Evolutionary conservation across 805 yeast genomes (phyloP), one percentile per base, ranked within the genome.

Genomic region (Blastobotrys americana): DNA sequence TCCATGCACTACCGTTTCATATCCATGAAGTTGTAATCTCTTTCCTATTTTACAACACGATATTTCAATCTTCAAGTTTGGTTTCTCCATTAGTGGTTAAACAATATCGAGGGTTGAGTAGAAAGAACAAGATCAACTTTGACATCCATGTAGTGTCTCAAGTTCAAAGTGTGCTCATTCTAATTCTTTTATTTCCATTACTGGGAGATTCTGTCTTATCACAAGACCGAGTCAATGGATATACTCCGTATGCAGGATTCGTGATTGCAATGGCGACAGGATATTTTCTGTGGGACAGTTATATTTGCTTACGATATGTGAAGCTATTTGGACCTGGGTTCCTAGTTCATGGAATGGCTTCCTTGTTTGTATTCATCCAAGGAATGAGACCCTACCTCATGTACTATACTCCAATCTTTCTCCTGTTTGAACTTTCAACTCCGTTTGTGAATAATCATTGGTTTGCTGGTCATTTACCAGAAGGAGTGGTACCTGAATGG

Each of bases 371-470:
- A 34, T 85, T 89, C 59, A 56, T 66, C 1, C 64, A 76, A 42
- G 71, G 86, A 1, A 70, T 84, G 48, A 61, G 70, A 25, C 96
- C 96, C 2, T 84, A 80, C 63, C 77, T 86, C 59, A 78, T 82
- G 63, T 82, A 88, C 41, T 82, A 84, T 78, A 74, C 84, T 21
- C 90, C 95, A 1, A 78, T 81, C 17, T 93, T 89, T 61, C 71
- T 93, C 55, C 61, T 84, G 41, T 93, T 84, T 64, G 98, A 93
- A 66, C 73, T 84, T 34, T 82, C 95, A 39, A 85, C 97, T 1
- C 97, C 97, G 5, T 93, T 93, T 65, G 96, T 93, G 50, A 94
- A 93, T 64, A 62, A 85, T 59, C 86, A 93, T 63, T 93, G 97
- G 96, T 89, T 82, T 63, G 80, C 87, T 27, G 73, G 83, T 25